Conservation (phyloP, 768 basidiomycete species). For the Lactarius indigo region DNA sequence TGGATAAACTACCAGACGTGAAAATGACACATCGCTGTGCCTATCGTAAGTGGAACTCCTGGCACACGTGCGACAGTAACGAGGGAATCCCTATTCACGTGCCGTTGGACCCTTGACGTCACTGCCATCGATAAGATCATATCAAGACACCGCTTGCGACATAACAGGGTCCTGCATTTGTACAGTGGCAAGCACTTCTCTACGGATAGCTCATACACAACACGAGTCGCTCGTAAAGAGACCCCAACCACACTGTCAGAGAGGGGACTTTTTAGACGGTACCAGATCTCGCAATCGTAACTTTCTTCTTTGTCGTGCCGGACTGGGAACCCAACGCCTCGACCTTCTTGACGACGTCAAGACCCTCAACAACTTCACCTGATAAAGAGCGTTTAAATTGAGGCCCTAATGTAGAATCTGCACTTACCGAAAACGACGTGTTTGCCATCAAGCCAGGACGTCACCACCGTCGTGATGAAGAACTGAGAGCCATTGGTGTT, state of each 20-base stretch:
- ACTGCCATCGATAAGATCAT: slow-evolving; percentile 20
- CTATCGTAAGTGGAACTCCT: too few relatives aligned
- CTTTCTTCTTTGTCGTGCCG: slow-evolving; percentile 41
- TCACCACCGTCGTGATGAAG: slow-evolving; percentile 83
- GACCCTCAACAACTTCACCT: slow-evolving; percentile 67
- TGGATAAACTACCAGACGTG: neutral
- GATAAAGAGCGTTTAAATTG: neutral
- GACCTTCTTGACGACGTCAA: slow-evolving; percentile 49
- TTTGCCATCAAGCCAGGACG: slow-evolving; percentile 76
- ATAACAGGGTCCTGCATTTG: neutral
- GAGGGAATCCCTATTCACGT: neutral
- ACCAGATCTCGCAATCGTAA: slow-evolving; percentile 59
- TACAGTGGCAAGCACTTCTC: slow-evolving; percentile 16
- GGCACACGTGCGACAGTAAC: too few relatives aligned
- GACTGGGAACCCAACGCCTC: slow-evolving; percentile 39
- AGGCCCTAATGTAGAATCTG: neutral
- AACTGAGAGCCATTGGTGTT: slow-evolving; percentile 88
- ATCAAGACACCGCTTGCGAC: neutral
- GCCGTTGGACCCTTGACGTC: slow-evolving; percentile 14
- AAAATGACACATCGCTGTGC: too few relatives aligned
- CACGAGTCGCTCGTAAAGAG: slow-evolving; percentile 2
- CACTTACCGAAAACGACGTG: slow-evolving; percentile 81
- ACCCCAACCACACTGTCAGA: neutral
- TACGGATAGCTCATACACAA: slow-evolving; percentile 12
- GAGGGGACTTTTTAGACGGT: slow-evolving; percentile 32